A percentile compares a stretch with the other conserved stretches of the same genome.
Evolutionary conservation across 208 protist genomes (phyloP).

Genomic region (Leishmania turanica): DNA sequence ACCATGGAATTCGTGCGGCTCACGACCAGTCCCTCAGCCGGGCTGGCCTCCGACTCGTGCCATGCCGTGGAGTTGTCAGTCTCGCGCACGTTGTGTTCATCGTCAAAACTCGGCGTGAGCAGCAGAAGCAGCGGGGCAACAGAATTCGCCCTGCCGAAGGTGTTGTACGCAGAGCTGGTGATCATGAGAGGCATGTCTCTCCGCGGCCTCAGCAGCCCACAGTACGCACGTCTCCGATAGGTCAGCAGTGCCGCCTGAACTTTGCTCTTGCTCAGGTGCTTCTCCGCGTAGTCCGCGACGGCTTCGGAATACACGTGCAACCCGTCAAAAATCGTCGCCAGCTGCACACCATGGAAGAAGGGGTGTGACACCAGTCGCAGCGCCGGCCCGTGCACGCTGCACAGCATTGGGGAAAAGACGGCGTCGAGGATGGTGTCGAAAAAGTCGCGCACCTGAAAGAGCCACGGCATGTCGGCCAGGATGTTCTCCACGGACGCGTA

Average conservation of each 20-base stretch:
- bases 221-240: slow-evolving; percentile 52
- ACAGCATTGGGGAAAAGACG: slow-evolving; percentile 37
- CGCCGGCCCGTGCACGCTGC: slow-evolving; percentile 46
- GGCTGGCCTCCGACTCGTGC: slow-evolving; percentile 1
- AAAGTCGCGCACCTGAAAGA: slow-evolving; percentile 66
- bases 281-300: slow-evolving; percentile 37
- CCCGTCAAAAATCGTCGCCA: slow-evolving; percentile 72
- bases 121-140: slow-evolving; percentile 42
- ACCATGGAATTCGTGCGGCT: slow-evolving; percentile 31
- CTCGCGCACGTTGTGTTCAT: slow-evolving; percentile 28
- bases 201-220: slow-evolving; percentile 25
- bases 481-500: slow-evolving; percentile 35
- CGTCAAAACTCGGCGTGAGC: slow-evolving; percentile 28
- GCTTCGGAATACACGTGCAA: slow-evolving; percentile 43
- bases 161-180: slow-evolving; percentile 46
- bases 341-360: slow-evolving; percentile 55
- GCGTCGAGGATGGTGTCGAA: slow-evolving; percentile 66
- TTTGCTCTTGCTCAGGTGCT: slow-evolving; percentile 53
- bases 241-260: slow-evolving; percentile 42
- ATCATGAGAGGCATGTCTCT: slow-evolving; percentile 54
- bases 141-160: slow-evolving; percentile 18
- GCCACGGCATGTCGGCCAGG: slow-evolving; percentile 56
- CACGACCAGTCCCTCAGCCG: slow-evolving; percentile 31
- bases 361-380: slow-evolving; percentile 62
- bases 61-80: background rate